Evolutionary conservation across 148 eudicot genomes (phyloP).

Genomic region (Silene conica): DNA sequence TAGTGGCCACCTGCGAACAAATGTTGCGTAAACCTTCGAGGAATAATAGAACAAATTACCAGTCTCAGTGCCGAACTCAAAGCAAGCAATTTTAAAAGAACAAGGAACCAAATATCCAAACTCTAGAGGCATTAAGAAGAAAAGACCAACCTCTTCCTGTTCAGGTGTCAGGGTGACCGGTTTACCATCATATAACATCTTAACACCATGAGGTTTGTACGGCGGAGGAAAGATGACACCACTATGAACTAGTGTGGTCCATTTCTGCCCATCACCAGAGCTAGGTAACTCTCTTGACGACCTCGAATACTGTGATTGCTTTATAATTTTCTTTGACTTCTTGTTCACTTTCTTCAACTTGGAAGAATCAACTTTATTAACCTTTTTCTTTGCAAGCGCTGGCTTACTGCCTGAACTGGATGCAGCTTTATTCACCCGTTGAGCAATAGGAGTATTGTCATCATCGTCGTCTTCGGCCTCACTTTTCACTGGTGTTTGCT

Average conservation of each 20-base stretch:
- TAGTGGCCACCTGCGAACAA: constrained; percentile 83
- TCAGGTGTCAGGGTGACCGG: constrained; percentile 82
- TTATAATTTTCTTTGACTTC: constrained; percentile 56
- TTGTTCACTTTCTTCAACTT: constrained; percentile 43
- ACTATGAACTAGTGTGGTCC: constrained; percentile 86
- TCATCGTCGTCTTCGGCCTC: constrained; percentile 58
- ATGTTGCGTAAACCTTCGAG: constrained; percentile 7
- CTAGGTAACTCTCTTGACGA: constrained; percentile 69
- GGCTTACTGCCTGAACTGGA: constrained; percentile 49
- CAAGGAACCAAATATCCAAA: background rate
- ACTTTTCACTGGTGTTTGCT: constrained; percentile 45
- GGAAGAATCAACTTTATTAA: constrained; percentile 42
- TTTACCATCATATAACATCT: constrained; percentile 79
- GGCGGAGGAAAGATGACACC: constrained; percentile 97
- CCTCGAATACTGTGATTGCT: constrained; percentile 56
- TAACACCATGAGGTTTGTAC: constrained; percentile 84
- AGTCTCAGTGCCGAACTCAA: background rate
- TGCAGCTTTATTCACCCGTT: constrained; percentile 58
- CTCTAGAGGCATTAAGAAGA: constrained; percentile 11
- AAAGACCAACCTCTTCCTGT: constrained; percentile 80
- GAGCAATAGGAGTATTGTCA: constrained; percentile 65
- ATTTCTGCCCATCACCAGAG: constrained; percentile 98
- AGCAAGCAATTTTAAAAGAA: constrained; percentile 1
- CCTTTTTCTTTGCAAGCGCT: constrained; percentile 37
- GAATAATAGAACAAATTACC: background rate